Base-by-base conservation (phyloP, 1,139 yeast genomes). In the Protomyces macrosporus region DNA sequence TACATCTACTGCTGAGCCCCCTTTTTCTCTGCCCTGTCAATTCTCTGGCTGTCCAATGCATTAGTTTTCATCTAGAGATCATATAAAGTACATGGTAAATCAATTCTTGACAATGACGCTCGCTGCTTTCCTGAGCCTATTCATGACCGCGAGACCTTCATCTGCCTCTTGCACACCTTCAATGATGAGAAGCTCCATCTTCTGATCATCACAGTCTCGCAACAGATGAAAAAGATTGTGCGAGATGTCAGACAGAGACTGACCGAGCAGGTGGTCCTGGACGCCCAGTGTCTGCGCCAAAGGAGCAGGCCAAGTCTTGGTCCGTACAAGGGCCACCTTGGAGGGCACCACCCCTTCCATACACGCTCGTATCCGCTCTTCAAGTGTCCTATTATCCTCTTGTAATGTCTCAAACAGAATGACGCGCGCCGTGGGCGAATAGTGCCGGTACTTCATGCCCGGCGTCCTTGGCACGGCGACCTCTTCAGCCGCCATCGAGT, bases 391-490 rank as follows among this genome's bases (percentile, higher is more conserved):
- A 10, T 42, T 30, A 1, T 30, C 48, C 33, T 58, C 52, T 6
- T n/a, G 12, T 9, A 40, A 14, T 0, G 77, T 66, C 4, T 60
- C 78, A 68, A 90, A 84, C n/a, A 91, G 75, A 0, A 88, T 79
- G 5, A 93, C 97, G 66, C 82, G 84, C 0, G 97, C 97, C 2
- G 82, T 81, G 1, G 98, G 98, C 0, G 97, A 88, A 74, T 93
- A 93, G 74, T 93, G 98, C 70, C 89, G 85, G 73, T 93, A 93
- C 72, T 93, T 93, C 98, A 93, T 93, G 0, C 98, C 98, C 0
- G 98, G 98, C 0, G 98, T 93, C 69, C 88, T 82, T 0, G 91
- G 98, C 0, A 85, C 80, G 71, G 88, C 97, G 60, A 79, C 74
- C 32, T 79, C 71, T 6, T 39, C 10, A 12, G 45, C 37, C 16